Percentiles rank a stretch among this genome's conserved stretches.
Evolutionary conservation across 495 filamentous ascomycete genomes (phyloP).

Genomic region (Penicillium longicatenatum): DNA sequence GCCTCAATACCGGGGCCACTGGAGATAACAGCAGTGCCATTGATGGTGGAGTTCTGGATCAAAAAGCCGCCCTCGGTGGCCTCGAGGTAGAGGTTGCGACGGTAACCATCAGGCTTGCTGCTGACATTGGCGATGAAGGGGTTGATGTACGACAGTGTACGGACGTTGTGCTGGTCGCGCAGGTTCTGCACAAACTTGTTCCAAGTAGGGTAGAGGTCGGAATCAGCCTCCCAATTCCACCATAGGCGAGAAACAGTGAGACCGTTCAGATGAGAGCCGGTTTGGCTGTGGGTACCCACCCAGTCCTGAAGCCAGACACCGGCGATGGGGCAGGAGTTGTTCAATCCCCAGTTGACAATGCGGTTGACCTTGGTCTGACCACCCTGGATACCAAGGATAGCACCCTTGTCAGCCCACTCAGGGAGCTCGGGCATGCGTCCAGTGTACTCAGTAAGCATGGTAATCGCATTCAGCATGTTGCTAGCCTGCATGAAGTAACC

Average conservation of each 20-base stretch:
- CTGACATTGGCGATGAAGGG: constrained; percentile 30
- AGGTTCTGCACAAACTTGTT: constrained; percentile 28
- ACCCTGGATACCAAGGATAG: constrained; percentile 26
- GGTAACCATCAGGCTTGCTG: constrained; percentile 26
- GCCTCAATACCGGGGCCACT: constrained; percentile 28
- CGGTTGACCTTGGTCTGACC: constrained; percentile 26
- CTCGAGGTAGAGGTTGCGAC: constrained; percentile 23
- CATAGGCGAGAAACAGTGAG: constrained; percentile 32
- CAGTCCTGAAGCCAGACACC: constrained; percentile 31
- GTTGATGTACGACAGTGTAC: constrained; percentile 32
- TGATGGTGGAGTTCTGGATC: constrained; percentile 29
- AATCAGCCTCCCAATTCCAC: constrained; percentile 35
- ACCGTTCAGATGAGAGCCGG: constrained; percentile 20
- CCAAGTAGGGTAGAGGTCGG: constrained; percentile 28
- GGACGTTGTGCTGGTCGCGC: constrained; percentile 26
- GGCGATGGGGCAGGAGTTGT: constrained; percentile 21
- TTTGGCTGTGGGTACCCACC: constrained; percentile 27
- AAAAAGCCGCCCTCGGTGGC: constrained; percentile 19
- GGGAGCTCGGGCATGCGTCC: constrained; percentile 26
- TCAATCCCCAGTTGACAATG: constrained; percentile 22
- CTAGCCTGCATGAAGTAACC: constrained; percentile 28
- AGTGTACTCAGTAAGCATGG: constrained; percentile 28
- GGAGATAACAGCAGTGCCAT: constrained; percentile 26
- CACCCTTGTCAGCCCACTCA: constrained; percentile 23
- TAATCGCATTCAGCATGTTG: constrained; percentile 24